A percentile compares a stretch with the other conserved stretches of the same genome.
These are phyloP conservation scores for Mercurialis annua DNA, from an alignment of 345 rosid species.

Conservation along the genomic window DNA sequence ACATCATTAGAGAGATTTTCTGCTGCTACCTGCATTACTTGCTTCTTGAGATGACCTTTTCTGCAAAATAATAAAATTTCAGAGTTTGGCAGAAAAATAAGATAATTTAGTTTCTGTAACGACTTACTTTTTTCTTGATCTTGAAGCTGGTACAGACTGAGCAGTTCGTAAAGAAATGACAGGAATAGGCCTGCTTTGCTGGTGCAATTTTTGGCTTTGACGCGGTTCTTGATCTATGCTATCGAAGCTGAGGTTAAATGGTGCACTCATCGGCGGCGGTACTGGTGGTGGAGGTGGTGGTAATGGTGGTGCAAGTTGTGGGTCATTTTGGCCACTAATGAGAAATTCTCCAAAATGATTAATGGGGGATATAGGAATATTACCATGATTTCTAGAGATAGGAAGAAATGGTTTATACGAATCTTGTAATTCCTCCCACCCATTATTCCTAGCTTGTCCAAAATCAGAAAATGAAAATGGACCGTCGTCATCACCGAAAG, in stretches of 20 bases:
- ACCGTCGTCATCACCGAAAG: conserved; percentile 32
- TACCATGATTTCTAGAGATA: neutral
- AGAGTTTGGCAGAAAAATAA: neutral
- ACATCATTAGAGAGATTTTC: conserved; percentile 73
- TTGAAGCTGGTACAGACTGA: conserved; percentile 33
- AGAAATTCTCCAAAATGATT: conserved; percentile 21
- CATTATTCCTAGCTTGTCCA: conserved; percentile 8
- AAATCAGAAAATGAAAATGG: conserved; percentile 36
- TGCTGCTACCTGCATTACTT: conserved; percentile 61
- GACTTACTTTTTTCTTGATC: conserved; percentile 54
- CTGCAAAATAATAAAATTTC: conserved; percentile 31
- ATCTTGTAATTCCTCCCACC: conserved; percentile 48
- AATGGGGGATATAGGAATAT: conserved; percentile 24
- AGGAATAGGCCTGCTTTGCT: too few relatives aligned
- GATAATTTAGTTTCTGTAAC: too few relatives aligned
- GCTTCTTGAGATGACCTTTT: conserved; percentile 62
- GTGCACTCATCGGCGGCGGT: too few relatives aligned
- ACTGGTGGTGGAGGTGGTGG: conserved; percentile 12
- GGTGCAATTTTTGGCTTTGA: neutral
- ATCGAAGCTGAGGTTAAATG: too few relatives aligned
- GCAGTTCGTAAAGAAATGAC: conserved; percentile 14
- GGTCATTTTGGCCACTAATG: conserved; percentile 24
- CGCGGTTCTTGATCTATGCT: too few relatives aligned
- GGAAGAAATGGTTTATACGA: conserved; percentile 55
- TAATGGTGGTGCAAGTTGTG: conserved; percentile 19